phyloP scores from a whole-genome alignment of 352 stramenopile species.

The Phytophthora foliorum region DNA sequence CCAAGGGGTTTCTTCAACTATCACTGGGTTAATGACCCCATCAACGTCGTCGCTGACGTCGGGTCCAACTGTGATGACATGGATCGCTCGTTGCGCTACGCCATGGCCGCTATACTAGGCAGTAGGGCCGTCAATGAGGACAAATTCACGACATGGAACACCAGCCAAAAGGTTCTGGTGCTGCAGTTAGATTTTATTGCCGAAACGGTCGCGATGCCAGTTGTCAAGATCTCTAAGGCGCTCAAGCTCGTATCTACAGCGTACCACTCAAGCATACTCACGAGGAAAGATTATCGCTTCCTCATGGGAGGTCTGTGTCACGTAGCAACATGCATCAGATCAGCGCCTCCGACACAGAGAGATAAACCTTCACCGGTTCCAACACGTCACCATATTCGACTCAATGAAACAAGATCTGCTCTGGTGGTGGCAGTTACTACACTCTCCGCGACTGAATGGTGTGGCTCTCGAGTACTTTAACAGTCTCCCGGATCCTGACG shows the following conservation, averaged over 20 bases:
- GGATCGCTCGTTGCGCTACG: constrained; percentile 9
- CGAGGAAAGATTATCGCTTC: background rate
- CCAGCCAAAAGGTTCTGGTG: background rate
- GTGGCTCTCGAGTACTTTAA: constrained; percentile 10
- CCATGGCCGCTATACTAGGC: background rate
- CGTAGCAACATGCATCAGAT: constrained; percentile 13
- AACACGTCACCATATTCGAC: background rate
- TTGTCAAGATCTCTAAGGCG: constrained; percentile 1
- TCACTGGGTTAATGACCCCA: constrained; percentile 26
- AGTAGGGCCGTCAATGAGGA: constrained; percentile 6
- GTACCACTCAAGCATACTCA: background rate
- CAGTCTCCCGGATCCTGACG: too few species aligned
- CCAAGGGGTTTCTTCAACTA: constrained; percentile 13
- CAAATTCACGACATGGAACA: constrained; percentile 1
- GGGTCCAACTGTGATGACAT: background rate
- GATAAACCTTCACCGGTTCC: background rate
- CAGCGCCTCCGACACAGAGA: constrained; percentile 1
- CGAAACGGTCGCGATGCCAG: constrained; percentile 4
- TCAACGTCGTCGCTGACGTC: background rate
- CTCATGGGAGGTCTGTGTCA: constrained; percentile 18
- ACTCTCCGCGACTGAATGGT: constrained; percentile 9
- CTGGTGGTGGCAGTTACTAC: constrained; percentile 23
- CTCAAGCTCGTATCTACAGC: background rate
- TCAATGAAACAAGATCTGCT: constrained; percentile 10
- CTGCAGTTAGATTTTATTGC: too few species aligned